phyloP scores from a whole-genome alignment of 805 yeast species.

The Ogataea parapolymorpha region DNA sequence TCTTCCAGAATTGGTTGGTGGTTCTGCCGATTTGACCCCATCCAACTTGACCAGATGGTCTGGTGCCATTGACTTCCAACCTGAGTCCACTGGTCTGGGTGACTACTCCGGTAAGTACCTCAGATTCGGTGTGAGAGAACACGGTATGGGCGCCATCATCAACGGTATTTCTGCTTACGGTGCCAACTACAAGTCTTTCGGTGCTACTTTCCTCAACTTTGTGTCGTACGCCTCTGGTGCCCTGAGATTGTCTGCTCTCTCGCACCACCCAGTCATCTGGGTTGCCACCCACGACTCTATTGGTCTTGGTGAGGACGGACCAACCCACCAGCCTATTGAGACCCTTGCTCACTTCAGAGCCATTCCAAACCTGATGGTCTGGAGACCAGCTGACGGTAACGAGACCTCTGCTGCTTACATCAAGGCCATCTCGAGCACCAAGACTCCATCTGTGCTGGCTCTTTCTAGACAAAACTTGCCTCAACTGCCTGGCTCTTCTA shows the following conservation, averaged over 20 bases:
- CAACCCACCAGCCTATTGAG: conserved; percentile 91
- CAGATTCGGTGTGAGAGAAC: conserved; percentile 98
- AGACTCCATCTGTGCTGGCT: conserved; percentile 73
- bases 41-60: conserved; percentile 91
- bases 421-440: conserved; percentile 55
- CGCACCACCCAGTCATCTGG: conserved; percentile 81
- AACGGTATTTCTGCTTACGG: conserved; percentile 94
- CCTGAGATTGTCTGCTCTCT: conserved; percentile 76
- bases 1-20: conserved; percentile 91
- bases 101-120: conserved; percentile 88
- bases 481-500: conserved; percentile 87
- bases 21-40: conserved; percentile 97
- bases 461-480: conserved; percentile 86
- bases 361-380: conserved; percentile 73
- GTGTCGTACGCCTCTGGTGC: conserved; percentile 84
- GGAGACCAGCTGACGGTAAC: conserved; percentile 95
- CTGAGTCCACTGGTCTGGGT: conserved; percentile 75
- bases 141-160: conserved; percentile 97
- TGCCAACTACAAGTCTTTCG: conserved; percentile 83
- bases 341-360: conserved; percentile 86
- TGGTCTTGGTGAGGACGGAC: conserved; percentile 92
- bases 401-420: conserved; percentile 82
- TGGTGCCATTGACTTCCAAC: conserved; percentile 89
- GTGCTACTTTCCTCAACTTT: conserved; percentile 97
- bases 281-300: conserved; percentile 89